Evolutionary conservation across 768 basidiomycete species (phyloP).

Genomic region (Brasilioporus rufonigricans): DNA sequence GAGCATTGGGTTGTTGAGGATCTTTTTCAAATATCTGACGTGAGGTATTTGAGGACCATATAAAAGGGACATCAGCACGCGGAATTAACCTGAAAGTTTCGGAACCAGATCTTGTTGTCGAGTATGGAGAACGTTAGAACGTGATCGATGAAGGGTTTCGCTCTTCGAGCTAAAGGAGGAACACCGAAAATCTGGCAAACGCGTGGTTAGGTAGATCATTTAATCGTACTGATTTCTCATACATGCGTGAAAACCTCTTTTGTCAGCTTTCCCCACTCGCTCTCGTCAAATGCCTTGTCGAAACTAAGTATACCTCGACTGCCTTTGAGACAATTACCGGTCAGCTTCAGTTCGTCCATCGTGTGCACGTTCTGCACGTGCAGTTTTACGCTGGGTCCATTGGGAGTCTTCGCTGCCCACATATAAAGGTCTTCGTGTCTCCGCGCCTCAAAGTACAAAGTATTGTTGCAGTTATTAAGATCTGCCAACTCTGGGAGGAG

Average conservation of each 20-base stretch:
- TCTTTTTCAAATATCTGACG: slow-evolving; percentile 92
- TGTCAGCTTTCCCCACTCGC: slow-evolving; percentile 79
- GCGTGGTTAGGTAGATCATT: slow-evolving; percentile 1
- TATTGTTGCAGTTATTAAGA: slow-evolving; percentile 96
- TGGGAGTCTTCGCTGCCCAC: slow-evolving; percentile 96
- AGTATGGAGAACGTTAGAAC: slow-evolving; percentile 94
- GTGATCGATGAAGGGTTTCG: slow-evolving; percentile 98
- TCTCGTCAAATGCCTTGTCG: slow-evolving; percentile 85
- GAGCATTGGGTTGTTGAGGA: slow-evolving; percentile 80
- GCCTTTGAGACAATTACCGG: slow-evolving; percentile 97
- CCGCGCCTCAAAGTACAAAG: slow-evolving; percentile 95
- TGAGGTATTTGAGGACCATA: not conserved
- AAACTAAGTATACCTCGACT: slow-evolving; percentile 91
- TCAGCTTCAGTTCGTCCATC: slow-evolving; percentile 99
- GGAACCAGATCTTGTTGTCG: slow-evolving; percentile 98
- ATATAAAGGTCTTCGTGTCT: slow-evolving; percentile 94
- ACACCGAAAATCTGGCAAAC: slow-evolving; percentile 84
- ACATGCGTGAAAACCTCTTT: slow-evolving; percentile 96
- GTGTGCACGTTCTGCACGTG: slow-evolving; percentile 99
- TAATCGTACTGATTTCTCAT: slow-evolving; percentile 28
- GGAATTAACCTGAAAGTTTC: slow-evolving; percentile 87
- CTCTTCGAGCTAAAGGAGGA: slow-evolving; percentile 82
- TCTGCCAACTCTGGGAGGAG: slow-evolving; percentile 96
- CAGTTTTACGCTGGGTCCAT: slow-evolving; percentile 95
- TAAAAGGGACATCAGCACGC: not conserved